A percentile compares a stretch with the other conserved stretches of the same genome.
Conservation (phyloP, 805 yeast genomes). For the Candida incommunis region DNA sequence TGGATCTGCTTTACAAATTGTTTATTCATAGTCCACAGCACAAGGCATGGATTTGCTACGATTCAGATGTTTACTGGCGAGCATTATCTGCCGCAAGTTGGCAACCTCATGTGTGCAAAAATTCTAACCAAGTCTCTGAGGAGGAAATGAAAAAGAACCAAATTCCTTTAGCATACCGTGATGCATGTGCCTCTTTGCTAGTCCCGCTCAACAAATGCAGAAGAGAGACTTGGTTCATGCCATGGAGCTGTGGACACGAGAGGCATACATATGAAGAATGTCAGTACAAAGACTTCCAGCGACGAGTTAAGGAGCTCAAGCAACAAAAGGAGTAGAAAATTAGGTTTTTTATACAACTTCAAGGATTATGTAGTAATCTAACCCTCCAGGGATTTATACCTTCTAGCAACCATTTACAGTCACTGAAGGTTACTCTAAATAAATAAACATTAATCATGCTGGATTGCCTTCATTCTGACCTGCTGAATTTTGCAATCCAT, state of each 20-base stretch:
- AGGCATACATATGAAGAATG: constrained; percentile 79
- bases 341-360: no score
- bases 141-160: constrained; percentile 72
- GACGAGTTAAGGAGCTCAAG: constrained; percentile 63
- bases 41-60: no score
- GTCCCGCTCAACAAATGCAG: constrained; percentile 53
- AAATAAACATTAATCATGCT: neutral
- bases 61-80: no score
- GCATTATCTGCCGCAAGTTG: no score
- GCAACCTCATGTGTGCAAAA: no score
- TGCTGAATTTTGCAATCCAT: no score
- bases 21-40: no score
- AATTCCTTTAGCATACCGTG: constrained; percentile 69
- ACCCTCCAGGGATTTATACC: no score
- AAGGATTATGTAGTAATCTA: neutral
- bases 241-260: constrained; percentile 63
- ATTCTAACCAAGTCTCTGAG: constrained; percentile 39
- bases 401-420: no score
- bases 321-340: constrained; percentile 31
- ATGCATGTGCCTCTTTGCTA: constrained; percentile 59
- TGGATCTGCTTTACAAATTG: no score
- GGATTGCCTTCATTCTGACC: no score
- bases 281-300: constrained; percentile 64
- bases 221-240: constrained; percentile 39
- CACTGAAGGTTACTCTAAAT: no score